These are phyloP conservation scores for Botrytis fabae DNA, from an alignment of 2,329 filamentous ascomycete genomes.

Conservation along the genomic window DNA sequence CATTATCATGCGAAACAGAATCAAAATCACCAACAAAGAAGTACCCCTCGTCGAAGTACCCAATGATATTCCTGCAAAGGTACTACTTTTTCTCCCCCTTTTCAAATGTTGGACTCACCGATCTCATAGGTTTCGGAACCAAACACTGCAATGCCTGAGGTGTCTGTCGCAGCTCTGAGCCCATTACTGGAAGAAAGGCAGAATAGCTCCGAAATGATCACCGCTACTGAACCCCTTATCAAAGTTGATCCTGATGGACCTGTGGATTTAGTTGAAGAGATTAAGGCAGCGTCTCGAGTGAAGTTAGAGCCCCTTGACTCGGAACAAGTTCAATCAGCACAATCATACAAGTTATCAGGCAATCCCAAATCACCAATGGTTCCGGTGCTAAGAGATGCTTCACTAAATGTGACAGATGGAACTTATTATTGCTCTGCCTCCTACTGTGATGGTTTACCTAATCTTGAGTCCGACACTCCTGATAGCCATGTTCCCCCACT, in stretches of 20 bases:
- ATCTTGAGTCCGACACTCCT: neutral
- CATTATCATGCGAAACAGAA: neutral
- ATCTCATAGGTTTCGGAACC: neutral
- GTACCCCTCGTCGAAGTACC: neutral
- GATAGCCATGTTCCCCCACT: neutral
- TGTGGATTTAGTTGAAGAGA: neutral
- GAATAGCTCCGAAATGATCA: neutral
- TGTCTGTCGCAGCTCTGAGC: neutral
- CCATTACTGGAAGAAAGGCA: neutral
- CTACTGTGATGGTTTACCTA: neutral
- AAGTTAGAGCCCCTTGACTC: neutral
- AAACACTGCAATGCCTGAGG: neutral
- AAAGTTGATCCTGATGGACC: neutral
- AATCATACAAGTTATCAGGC: neutral
- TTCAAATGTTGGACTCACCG: neutral
- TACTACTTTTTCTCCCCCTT: neutral
- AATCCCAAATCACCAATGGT: neutral
- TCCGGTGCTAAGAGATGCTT: neutral
- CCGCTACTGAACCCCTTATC: neutral
- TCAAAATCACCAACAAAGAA: neutral
- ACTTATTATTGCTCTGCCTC: neutral
- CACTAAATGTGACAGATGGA: neutral
- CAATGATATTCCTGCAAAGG: neutral
- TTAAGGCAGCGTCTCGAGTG: neutral
- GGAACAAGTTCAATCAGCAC: neutral